Conservation (phyloP, 129 eudicot species). For the Pulicaria dysenterica region DNA sequence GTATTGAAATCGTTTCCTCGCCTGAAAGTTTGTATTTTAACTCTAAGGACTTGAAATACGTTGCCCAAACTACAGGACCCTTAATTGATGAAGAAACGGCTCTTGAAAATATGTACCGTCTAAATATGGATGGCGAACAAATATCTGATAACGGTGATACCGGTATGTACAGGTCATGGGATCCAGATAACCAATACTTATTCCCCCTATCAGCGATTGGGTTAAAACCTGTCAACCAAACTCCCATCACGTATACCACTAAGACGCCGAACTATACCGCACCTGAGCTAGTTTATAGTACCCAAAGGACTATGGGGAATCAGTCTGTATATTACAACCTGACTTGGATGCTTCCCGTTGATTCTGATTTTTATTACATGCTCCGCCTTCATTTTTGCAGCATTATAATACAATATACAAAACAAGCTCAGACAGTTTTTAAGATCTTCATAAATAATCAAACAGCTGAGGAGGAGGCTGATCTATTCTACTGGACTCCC, state of each 20-base stretch:
- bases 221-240: constrained; percentile 18
- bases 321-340: constrained; percentile 23
- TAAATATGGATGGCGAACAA: constrained; percentile 61
- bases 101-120: constrained; percentile 44
- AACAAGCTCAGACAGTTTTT: constrained; percentile 36
- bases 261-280: constrained; percentile 44
- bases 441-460: constrained; percentile 48
- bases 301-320: constrained; percentile 49
- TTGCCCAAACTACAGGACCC: constrained; percentile 33
- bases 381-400: constrained; percentile 69
- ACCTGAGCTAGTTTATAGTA: constrained; percentile 47
- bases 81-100: not conserved
- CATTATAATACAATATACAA: constrained; percentile 16
- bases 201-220: too few relatives aligned
- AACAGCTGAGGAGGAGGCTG: constrained; percentile 42
- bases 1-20: constrained; percentile 57
- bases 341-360: constrained; percentile 56
- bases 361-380: constrained; percentile 48
- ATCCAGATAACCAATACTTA: constrained; percentile 45
- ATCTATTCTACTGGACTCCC: constrained; percentile 38
- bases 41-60: not conserved
- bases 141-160: constrained; percentile 43
- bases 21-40: constrained; percentile 43
- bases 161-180: constrained; percentile 51
- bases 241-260: constrained; percentile 27